Base-by-base conservation (phyloP, 176 grass and related monocot species). In the Tillandsia fasciculata region DNA sequence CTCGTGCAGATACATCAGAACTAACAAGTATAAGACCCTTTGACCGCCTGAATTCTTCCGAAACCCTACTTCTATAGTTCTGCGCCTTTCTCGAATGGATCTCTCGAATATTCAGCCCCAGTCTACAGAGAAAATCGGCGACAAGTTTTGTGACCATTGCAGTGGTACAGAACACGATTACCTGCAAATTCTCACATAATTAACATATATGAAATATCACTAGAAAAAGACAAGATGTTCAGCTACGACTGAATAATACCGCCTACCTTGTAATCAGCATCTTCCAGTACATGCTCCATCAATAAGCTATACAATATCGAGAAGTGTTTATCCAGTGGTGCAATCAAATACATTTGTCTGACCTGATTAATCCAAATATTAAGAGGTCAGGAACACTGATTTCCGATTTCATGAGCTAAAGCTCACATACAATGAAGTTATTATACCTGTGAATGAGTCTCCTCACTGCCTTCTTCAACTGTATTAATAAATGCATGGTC, bases 151-250 rank as follows among this genome's bases (percentile, higher is more conserved):
- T 99, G 42, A 84, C 84, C 94, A 88, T 93, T 65, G 94, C 94
- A 72, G 89, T 99, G 52, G 94, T 99, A 79, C 94, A 99, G 59
- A 99, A 99, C 69, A 99, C 64, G 70, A 99, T 90, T 12, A 93
- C 93, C 93, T 97, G 72, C 74, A 87, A 77, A 69, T 65, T 66
- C 42, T 12, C 48, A 70, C 56, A n/a, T 9, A 61, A 23, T 61
- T 15, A 61, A 61, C 56, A 61, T 7, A 61, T 61, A 61, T 61
- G 10, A 61, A 13, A 23, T 18, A 61, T 20, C 9, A 3, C 56
- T 61, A 10, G 15, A 9, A 61, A 18, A 61, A 18, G 56, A 10
- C 22, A 8, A 61, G 56, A 42, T 20, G 22, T 33, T 66, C 11
- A 54, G 23, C 23, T 3, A 12, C 49, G 72, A 80, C 26, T 72